phyloP scores from a whole-genome alignment of 176 grass and related monocot genomes.

The Pharus latifolius region DNA sequence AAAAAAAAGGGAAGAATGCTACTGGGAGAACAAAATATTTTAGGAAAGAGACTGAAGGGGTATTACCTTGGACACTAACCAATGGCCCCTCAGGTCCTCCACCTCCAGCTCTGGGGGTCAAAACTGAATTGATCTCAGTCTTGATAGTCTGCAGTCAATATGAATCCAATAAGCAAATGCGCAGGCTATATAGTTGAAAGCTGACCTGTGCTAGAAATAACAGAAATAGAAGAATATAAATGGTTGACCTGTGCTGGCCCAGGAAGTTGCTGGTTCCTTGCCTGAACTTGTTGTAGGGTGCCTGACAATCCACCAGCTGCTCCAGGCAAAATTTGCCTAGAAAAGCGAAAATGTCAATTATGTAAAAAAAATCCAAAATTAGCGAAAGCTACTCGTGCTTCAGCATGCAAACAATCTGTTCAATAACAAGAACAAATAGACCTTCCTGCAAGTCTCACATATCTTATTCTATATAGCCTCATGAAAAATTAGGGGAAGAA shows the following conservation, averaged over 20 bases:
- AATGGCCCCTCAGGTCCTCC: constrained; percentile 76
- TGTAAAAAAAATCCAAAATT: not conserved
- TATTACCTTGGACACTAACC: constrained; percentile 82
- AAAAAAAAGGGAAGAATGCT: not conserved
- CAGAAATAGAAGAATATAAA: constrained; percentile 7
- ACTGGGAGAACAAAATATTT: not conserved
- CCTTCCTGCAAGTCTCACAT: not conserved
- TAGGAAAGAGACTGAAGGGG: not conserved
- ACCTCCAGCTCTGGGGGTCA: constrained; percentile 64
- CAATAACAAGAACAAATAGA: not conserved
- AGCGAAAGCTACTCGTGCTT: not conserved
- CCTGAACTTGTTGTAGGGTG: constrained; percentile 76
- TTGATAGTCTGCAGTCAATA: constrained; percentile 70
- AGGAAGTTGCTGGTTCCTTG: constrained; percentile 78
- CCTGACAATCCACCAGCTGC: constrained; percentile 70
- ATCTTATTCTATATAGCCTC: not conserved
- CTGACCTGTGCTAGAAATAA: not conserved
- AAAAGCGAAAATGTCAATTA: not conserved
- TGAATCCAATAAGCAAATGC: constrained; percentile 10
- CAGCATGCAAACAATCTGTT: not conserved
- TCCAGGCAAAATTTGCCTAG: constrained; percentile 91
- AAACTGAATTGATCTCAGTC: constrained; percentile 79
- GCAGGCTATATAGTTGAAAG: not conserved
- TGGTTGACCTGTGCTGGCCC: constrained; percentile 63
- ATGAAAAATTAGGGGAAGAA: not conserved